Conservation (phyloP, 805 yeast species). For the Candida patagonica region DNA sequence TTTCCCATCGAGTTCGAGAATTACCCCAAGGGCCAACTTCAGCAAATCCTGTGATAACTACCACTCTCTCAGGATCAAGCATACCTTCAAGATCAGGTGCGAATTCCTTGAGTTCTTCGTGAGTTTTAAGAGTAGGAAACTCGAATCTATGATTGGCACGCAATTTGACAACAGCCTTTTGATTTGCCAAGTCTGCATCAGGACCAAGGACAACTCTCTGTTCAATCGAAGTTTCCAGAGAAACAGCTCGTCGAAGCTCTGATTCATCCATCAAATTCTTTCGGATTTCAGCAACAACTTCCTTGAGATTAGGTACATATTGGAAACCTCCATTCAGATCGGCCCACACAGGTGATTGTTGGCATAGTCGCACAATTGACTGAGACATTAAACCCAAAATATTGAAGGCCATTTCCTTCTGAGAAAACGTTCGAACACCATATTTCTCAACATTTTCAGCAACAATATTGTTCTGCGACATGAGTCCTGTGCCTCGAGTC, state of each 20-base stretch:
- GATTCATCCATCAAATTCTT: constrained; percentile 64
- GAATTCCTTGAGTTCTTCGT: constrained; percentile 57
- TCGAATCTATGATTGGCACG: constrained; percentile 90
- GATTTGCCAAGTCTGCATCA: constrained; percentile 76
- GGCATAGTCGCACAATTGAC: constrained; percentile 74
- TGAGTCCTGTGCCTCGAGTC: constrained; percentile 99
- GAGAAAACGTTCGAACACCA: constrained; percentile 97
- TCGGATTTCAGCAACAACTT: constrained; percentile 72
- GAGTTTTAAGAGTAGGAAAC: constrained; percentile 81
- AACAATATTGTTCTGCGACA: constrained; percentile 94
- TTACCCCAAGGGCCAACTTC: constrained; percentile 99
- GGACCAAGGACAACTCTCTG: constrained; percentile 80
- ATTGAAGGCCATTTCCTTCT: constrained; percentile 99
- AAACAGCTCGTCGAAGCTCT: constrained; percentile 90
- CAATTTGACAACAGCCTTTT: constrained; percentile 72
- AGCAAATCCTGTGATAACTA: constrained; percentile 95
- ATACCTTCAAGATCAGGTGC: constrained; percentile 74
- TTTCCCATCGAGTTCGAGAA: constrained; percentile 98
- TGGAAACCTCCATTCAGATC: constrained; percentile 99
- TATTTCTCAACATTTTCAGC: constrained; percentile 94
- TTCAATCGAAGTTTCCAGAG: constrained; percentile 87
- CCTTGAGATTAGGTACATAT: constrained; percentile 84
- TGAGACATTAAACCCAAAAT: constrained; percentile 89
- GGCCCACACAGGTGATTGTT: constrained; percentile 91
- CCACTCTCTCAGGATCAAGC: constrained; percentile 82